A percentile compares a stretch with the other conserved stretches of the same genome.
Conservation (phyloP, 345 rosid species). For the Noccaea caerulescens region DNA sequence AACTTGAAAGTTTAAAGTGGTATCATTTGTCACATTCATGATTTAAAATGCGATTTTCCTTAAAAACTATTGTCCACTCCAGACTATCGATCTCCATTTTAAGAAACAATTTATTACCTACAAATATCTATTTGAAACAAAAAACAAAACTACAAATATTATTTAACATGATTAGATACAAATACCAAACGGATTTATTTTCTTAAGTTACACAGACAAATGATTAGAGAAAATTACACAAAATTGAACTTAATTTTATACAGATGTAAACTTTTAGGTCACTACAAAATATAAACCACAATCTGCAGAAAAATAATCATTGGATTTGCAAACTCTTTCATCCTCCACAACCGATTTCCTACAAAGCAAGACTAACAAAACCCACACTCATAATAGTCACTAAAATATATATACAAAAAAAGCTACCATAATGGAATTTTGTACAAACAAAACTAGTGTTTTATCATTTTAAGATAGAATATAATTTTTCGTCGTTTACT, state of each 20-base stretch:
- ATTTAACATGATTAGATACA: not conserved
- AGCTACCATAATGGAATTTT: too few species aligned
- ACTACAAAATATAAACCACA: not conserved
- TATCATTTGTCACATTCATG: too few species aligned
- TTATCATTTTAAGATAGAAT: not conserved
- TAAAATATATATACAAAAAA: too few species aligned
- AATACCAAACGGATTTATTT: not conserved
- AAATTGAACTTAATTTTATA: not conserved
- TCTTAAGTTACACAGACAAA: not conserved
- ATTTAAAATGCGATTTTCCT: too few species aligned
- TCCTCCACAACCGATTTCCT: not conserved
- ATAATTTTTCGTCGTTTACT: not conserved
- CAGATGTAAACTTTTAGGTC: not conserved
- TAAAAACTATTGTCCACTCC: too few species aligned
- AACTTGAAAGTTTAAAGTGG: too few species aligned
- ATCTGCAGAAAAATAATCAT: too few species aligned
- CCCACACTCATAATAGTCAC: too few species aligned
- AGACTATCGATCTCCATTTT: not conserved
- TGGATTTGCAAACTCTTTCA: not conserved
- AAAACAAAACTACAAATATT: not conserved
- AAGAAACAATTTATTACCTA: not conserved
- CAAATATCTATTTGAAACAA: too few species aligned
- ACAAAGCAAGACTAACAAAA: not conserved
- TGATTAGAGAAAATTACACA: not conserved
- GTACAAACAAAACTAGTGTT: too few species aligned